phyloP scores from a whole-genome alignment of 2,329 filamentous ascomycete species.

The Neonectria coccinea region DNA sequence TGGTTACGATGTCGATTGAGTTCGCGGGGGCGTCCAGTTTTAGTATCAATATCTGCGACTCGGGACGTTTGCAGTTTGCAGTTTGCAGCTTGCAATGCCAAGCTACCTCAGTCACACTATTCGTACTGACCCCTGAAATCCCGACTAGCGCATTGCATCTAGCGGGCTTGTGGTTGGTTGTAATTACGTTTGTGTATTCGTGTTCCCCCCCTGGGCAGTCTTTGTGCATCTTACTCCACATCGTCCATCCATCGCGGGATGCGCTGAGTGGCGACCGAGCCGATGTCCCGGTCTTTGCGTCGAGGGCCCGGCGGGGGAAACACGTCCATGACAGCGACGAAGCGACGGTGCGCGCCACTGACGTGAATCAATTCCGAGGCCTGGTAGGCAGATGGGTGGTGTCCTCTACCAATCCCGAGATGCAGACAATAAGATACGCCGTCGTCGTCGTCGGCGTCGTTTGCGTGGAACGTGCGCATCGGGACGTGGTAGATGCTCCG shows the following conservation, averaged over 20 bases:
- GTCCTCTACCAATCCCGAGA: too few species aligned
- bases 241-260: too few species aligned
- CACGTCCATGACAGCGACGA: neutral
- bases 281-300: neutral
- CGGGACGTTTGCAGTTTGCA: neutral
- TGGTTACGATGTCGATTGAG: neutral
- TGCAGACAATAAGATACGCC: too few species aligned
- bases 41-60: conserved; percentile 6
- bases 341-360: neutral
- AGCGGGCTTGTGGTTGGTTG: neutral
- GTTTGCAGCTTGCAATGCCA: neutral
- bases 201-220: neutral
- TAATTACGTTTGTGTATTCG: too few species aligned
- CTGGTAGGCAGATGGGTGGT: neutral
- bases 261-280: neutral
- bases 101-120: neutral
- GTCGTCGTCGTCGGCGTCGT: too few species aligned
- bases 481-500: neutral
- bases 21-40: neutral
- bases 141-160: neutral
- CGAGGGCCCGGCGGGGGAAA: neutral
- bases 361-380: neutral
- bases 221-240: too few species aligned
- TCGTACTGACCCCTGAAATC: neutral
- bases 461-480: conserved; percentile 1